Evolutionary conservation across 306 rosid genomes (phyloP).

Genomic region (Oxytropis ochrocephala): DNA sequence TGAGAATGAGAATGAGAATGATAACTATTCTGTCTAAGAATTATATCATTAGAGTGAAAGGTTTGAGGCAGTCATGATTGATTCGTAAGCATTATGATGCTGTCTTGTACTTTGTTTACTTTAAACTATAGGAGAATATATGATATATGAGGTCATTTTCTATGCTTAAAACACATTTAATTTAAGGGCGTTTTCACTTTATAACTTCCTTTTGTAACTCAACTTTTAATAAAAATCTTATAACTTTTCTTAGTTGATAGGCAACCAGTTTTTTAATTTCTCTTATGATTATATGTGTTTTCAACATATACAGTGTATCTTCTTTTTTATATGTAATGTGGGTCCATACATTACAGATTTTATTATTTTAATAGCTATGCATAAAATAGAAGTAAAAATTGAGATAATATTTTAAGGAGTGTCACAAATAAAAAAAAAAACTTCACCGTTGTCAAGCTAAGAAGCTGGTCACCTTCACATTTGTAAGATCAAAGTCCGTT

Average conservation of each 20-base stretch:
- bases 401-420: no score
- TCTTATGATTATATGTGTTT: neutral
- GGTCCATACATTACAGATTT: no score
- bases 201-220: neutral
- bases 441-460: no score
- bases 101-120: constrained; percentile 28
- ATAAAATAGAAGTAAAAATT: no score
- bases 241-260: neutral
- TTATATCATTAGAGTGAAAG: constrained; percentile 8
- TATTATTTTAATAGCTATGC: no score
- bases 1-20: neutral
- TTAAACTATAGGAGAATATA: neutral
- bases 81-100: constrained; percentile 8
- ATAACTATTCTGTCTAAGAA: neutral
- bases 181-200: neutral
- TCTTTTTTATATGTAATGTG: no score
- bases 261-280: neutral
- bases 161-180: neutral
- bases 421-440: no score
- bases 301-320: neutral
- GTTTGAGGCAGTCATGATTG: constrained; percentile 27
- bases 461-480: no score
- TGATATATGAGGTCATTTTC: neutral
- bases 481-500: no score
- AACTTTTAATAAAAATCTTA: neutral